A percentile compares a stretch with the other conserved stretches of the same genome.
phyloP scores from a whole-genome alignment of 345 rosid genomes.

The Arabidopsis suecica region DNA sequence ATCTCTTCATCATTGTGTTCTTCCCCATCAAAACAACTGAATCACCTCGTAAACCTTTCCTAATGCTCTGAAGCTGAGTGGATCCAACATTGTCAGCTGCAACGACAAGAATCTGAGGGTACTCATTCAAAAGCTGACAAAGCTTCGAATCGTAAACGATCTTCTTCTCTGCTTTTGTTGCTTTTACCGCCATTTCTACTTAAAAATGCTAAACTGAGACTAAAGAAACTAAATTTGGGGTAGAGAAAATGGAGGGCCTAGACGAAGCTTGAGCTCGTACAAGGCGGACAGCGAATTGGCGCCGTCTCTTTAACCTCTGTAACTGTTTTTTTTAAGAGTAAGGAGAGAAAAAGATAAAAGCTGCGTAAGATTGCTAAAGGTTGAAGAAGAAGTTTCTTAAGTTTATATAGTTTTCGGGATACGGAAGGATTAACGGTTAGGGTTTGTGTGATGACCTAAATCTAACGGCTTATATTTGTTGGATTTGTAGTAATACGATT shows the following conservation, averaged over 20 bases:
- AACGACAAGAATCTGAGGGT: slow-evolving; percentile 74
- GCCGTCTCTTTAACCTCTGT: slow-evolving; percentile 51
- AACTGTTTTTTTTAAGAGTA: background rate
- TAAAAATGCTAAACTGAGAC: background rate
- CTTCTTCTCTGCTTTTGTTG: slow-evolving; percentile 85
- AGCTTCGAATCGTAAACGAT: slow-evolving; percentile 77
- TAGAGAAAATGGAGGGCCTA: slow-evolving; percentile 34
- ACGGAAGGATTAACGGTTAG: background rate
- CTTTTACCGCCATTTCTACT: slow-evolving; percentile 48
- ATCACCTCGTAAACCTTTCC: slow-evolving; percentile 81
- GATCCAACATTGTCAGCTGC: slow-evolving; percentile 96
- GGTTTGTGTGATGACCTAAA: slow-evolving; percentile 48
- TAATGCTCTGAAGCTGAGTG: slow-evolving; percentile 87
- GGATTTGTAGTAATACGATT: background rate
- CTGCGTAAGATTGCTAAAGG: background rate
- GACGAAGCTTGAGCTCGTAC: slow-evolving; percentile 50
- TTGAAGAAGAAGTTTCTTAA: background rate
- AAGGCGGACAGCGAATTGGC: slow-evolving; percentile 47
- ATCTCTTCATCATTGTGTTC: slow-evolving; percentile 96
- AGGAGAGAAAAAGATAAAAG: background rate
- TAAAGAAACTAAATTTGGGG: background rate
- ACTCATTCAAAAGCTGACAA: slow-evolving; percentile 78
- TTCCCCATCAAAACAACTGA: slow-evolving; percentile 93
- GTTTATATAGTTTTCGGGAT: slow-evolving; percentile 32
- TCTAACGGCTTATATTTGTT: slow-evolving; percentile 55